Evolutionary conservation across 768 basidiomycete species (phyloP).

Genomic region (Kwoniella sp.): DNA sequence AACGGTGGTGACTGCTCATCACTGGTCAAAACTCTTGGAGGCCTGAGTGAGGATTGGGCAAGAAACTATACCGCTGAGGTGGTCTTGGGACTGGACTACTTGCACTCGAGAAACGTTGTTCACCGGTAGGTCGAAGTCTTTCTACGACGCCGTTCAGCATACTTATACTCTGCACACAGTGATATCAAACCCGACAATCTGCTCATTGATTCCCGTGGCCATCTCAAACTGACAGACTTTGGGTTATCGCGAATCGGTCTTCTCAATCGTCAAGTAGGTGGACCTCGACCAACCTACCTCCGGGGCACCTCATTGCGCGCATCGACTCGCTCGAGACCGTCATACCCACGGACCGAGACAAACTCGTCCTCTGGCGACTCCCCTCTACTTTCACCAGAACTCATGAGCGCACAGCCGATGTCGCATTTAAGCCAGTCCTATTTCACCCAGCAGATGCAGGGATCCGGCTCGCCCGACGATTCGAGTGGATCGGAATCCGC

Average conservation of each 20-base stretch:
- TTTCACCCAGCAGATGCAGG: slow-evolving; percentile 38
- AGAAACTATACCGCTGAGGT: slow-evolving; percentile 95
- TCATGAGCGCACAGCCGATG: slow-evolving; percentile 28
- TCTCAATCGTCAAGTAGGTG: slow-evolving; percentile 78
- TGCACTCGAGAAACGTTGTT: slow-evolving; percentile 91
- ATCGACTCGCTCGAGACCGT: slow-evolving; percentile 53
- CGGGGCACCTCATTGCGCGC: slow-evolving; percentile 37
- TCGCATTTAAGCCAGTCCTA: slow-evolving; percentile 47
- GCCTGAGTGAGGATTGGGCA: slow-evolving; percentile 92
- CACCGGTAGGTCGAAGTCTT: slow-evolving; percentile 90
- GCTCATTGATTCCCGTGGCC: slow-evolving; percentile 92
- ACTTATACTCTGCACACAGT: slow-evolving; percentile 53
- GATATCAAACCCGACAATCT: slow-evolving; percentile 97
- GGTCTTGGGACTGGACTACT: slow-evolving; percentile 86
- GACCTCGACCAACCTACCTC: slow-evolving; percentile 44
- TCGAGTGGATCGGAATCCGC: slow-evolving; percentile 74
- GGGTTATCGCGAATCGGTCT: slow-evolving; percentile 95
- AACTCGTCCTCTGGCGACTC: slow-evolving; percentile 44
- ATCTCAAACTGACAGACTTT: slow-evolving; percentile 96
- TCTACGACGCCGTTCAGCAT: too few species aligned
- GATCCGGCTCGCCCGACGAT: slow-evolving; percentile 55
- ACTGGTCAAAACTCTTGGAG: slow-evolving; percentile 88
- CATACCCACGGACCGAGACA: slow-evolving; percentile 26
- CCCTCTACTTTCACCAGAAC: slow-evolving; percentile 47
- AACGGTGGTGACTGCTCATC: slow-evolving; percentile 98